A percentile compares a stretch with the other conserved stretches of the same genome.
These are phyloP conservation scores for Cytospora piceae DNA, from an alignment of 2,329 filamentous ascomycete species.

Conservation along the genomic window DNA sequence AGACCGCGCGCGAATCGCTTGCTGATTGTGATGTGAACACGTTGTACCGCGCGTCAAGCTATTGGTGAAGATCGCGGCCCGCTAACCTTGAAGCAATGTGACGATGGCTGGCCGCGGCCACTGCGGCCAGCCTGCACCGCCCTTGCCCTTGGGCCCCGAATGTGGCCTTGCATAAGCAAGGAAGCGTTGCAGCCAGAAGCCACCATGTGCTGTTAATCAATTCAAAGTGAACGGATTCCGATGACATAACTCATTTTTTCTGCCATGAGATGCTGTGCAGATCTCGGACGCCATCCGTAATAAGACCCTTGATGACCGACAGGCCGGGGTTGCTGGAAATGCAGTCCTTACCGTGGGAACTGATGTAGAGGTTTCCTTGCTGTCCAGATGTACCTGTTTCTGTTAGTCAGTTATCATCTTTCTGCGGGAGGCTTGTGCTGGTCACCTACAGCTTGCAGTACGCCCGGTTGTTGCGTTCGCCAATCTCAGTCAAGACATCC, in stretches of 20 bases:
- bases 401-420: not conserved
- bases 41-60: slow-evolving; percentile 25
- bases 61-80: slow-evolving; percentile 16
- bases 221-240: not conserved
- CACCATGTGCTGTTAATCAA: slow-evolving; percentile 7
- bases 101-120: slow-evolving; percentile 14
- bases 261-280: not conserved
- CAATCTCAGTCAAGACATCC: slow-evolving; percentile 69
- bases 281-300: not conserved
- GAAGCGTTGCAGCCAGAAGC: slow-evolving; percentile 4
- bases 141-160: slow-evolving; percentile 5
- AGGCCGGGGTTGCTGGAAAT: not conserved
- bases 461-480: slow-evolving; percentile 67
- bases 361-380: slow-evolving; percentile 35
- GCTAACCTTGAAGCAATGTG: slow-evolving; percentile 12
- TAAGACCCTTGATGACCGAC: not conserved
- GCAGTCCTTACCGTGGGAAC: slow-evolving; percentile 23
- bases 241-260: slow-evolving; percentile 2
- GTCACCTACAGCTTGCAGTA: slow-evolving; percentile 77
- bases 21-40: slow-evolving; percentile 10
- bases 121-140: slow-evolving; percentile 7
- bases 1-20: slow-evolving; percentile 15
- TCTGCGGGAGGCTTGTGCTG: slow-evolving; percentile 9
- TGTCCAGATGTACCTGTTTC: slow-evolving; percentile 41
- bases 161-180: slow-evolving; percentile 3